Evolutionary conservation across 2,329 filamentous ascomycete species (phyloP).

Genomic region (Xylariaceae sp.): DNA sequence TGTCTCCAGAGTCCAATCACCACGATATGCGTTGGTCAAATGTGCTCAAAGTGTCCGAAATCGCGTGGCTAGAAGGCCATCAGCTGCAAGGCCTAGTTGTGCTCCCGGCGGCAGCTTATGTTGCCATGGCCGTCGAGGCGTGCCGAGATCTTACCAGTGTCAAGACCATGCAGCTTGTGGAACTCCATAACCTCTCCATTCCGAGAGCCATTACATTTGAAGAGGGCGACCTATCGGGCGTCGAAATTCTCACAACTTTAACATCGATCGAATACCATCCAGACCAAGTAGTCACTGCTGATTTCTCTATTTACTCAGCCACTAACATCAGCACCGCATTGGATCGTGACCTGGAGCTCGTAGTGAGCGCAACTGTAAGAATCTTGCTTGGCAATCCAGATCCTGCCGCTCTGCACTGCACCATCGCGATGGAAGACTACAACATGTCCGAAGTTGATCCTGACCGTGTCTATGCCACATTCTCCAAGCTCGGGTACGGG

Average conservation of each 20-base stretch:
- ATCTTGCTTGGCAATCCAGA: constrained; percentile 10
- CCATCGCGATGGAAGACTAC: constrained; percentile 3
- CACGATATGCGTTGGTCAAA: constrained; percentile 29
- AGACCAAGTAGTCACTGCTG: not conserved
- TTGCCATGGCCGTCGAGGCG: constrained; percentile 32
- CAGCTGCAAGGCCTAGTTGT: constrained; percentile 33
- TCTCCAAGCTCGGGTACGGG: constrained; percentile 24
- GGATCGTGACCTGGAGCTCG: constrained; percentile 17
- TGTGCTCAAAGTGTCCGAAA: constrained; percentile 24
- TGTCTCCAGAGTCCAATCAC: not conserved
- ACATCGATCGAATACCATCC: constrained; percentile 1
- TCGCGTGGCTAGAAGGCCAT: constrained; percentile 31
- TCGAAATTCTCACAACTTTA: constrained; percentile 25
- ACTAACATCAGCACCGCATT: not conserved
- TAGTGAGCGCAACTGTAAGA: constrained; percentile 17
- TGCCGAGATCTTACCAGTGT: not conserved
- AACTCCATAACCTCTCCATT: constrained; percentile 33
- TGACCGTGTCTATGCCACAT: constrained; percentile 22
- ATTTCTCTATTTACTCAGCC: constrained; percentile 14
- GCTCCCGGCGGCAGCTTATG: constrained; percentile 35
- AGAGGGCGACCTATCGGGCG: constrained; percentile 4
- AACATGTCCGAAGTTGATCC: constrained; percentile 7
- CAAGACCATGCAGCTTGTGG: constrained; percentile 10
- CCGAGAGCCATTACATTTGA: constrained; percentile 23
- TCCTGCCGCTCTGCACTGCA: not conserved